A percentile compares a stretch with the other conserved stretches of the same genome.
Conservation (phyloP, 176 grass and related monocot genomes). For the Ensete ventricosum region DNA sequence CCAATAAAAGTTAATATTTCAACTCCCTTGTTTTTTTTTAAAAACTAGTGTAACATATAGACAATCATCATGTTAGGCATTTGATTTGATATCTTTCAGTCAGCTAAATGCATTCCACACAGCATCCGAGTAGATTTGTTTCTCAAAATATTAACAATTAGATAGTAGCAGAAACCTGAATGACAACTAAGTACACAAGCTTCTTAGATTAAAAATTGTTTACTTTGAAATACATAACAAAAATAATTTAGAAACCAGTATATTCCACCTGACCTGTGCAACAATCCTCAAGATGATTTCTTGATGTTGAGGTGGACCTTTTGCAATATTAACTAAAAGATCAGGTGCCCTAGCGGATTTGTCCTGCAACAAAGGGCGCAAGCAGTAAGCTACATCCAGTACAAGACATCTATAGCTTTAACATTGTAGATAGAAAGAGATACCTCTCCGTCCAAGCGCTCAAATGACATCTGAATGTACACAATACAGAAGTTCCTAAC, state of each 20-base stretch:
- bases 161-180: neutral
- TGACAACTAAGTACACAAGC: too few species aligned
- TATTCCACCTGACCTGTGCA: conserved; percentile 47
- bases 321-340: conserved; percentile 65
- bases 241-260: conserved; percentile 1
- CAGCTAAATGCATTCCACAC: too few species aligned
- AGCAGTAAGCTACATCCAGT: neutral
- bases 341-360: conserved; percentile 65
- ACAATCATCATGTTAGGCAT: too few species aligned
- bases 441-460: conserved; percentile 57
- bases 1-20: too few species aligned
- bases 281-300: conserved; percentile 78
- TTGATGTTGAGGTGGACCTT: conserved; percentile 67
- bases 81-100: too few species aligned
- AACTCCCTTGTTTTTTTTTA: too few species aligned
- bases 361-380: conserved; percentile 38
- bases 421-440: neutral
- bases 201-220: neutral
- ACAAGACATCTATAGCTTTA: conserved; percentile 2
- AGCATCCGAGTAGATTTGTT: too few species aligned
- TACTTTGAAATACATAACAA: neutral
- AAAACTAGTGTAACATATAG: too few species aligned
- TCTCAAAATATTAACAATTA: neutral
- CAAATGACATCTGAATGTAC: conserved; percentile 94
- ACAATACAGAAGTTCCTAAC: conserved; percentile 77